Evolutionary conservation across 139 green algal genomes (phyloP), one percentile per base, ranked within the genome.

Genomic region (Volvox reticuliferus): DNA sequence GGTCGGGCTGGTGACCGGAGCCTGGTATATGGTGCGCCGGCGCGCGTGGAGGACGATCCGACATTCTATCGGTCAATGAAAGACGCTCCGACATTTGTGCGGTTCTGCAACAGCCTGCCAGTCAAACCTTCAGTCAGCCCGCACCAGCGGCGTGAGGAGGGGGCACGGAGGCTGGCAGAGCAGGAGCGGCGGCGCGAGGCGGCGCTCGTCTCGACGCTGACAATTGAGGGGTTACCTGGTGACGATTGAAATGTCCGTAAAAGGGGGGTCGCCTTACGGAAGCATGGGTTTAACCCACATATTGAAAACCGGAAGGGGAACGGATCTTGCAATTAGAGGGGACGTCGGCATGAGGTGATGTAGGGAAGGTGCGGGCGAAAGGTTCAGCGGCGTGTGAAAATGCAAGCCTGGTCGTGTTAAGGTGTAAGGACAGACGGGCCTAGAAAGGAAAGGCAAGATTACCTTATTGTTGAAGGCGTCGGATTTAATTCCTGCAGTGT

Each of bases 1-100:
- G 93, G 93, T 12, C 78, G 91, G 16, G 93, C 93, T 22, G 93
- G 93, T 17, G 93, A 95, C 73, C 32, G 89, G 16, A 93, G 91
- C 85, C 71, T 78, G 1, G 84, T 84, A 18, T 93, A 84, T 69
- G 93, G 80, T 0, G 84, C 93, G 5, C 73, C 91, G 0, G 71
- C 78, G 20, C 88, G 88, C 0, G 91, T 82, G n/a, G 91, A 95
- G 91, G 93, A 93, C 35, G 91, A 93, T n/a, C 44, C 55, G 26
- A 89, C 24, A 0, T 93, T 86, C 71, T 95, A 91, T 79, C 89
- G 86, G 71, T 82, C 77, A 2, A 86, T 95, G 30, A 95, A 93
- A 67, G 93, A 95, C 71, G 69, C 84, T 2, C 93, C 93, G 13
- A 93, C 93, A 0, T 95, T 93, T 76, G 78, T 86, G 33, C 79